These are phyloP conservation scores for Pseudocohnilembus persalinus DNA, from an alignment of 169 alveolate species.

Conservation along the genomic window DNA sequence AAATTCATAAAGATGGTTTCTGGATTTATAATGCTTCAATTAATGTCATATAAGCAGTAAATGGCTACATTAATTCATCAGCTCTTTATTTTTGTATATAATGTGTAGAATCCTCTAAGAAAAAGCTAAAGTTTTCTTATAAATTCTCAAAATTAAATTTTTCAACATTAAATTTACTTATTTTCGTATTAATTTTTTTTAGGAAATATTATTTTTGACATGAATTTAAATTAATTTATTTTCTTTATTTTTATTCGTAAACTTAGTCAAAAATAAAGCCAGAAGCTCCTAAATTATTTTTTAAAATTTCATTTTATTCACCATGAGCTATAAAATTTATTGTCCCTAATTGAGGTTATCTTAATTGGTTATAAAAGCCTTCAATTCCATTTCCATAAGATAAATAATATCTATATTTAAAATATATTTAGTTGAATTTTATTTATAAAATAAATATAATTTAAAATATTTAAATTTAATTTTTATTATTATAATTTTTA, in stretches of 20 bases:
- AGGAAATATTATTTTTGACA: background rate
- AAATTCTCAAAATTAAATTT: background rate
- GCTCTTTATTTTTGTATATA: background rate
- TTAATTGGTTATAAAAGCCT: no score
- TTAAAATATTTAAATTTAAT: no score
- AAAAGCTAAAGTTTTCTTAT: constrained; percentile 15
- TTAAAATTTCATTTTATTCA: background rate
- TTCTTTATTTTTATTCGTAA: no score
- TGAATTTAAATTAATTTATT: background rate
- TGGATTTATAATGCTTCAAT: background rate
- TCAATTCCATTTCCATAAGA: no score
- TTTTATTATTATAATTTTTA: no score
- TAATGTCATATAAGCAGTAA: background rate
- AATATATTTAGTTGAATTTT: no score
- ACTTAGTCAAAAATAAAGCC: background rate
- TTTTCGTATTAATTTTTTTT: background rate
- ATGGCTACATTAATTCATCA: background rate
- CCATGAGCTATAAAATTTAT: background rate
- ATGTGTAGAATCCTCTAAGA: constrained; percentile 17
- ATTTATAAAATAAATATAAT: no score
- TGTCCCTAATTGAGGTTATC: no score
- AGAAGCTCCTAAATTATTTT: background rate
- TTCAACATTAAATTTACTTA: background rate
- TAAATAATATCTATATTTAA: no score
- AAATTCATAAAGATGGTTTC: background rate